Conservation (phyloP, 768 basidiomycete genomes). For the Tylopilus intermedius region DNA sequence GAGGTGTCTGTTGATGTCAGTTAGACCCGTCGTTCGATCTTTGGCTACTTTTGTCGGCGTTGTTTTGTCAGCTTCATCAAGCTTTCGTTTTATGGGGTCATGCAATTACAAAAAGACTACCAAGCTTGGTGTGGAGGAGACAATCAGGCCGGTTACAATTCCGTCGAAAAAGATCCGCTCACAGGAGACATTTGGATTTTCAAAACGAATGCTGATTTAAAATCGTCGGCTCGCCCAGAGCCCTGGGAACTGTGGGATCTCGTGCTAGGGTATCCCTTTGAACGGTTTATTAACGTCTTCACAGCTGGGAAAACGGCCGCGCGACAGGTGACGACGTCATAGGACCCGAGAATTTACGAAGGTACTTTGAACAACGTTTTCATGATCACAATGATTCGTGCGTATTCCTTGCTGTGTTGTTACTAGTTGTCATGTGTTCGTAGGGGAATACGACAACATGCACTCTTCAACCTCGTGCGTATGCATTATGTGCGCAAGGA, state of each 20-base stretch:
- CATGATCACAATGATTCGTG: slow-evolving; percentile 78
- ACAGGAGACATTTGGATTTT: slow-evolving; percentile 48
- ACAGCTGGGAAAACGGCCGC: slow-evolving; percentile 65
- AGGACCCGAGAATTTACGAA: slow-evolving; percentile 66
- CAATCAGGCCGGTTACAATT: slow-evolving; percentile 43
- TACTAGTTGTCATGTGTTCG: not conserved
- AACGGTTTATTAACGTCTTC: not conserved
- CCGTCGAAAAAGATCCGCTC: slow-evolving; percentile 49
- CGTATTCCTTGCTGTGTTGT: slow-evolving; percentile 24
- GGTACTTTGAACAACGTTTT: slow-evolving; percentile 84
- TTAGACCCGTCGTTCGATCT: slow-evolving; percentile 69
- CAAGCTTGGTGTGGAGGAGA: slow-evolving; percentile 56
- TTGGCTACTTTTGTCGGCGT: slow-evolving; percentile 77
- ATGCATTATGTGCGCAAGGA: slow-evolving; percentile 74
- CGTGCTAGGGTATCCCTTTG: not conserved
- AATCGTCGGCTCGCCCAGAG: slow-evolving; percentile 58
- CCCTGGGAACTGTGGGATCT: slow-evolving; percentile 52
- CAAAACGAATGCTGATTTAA: slow-evolving; percentile 62
- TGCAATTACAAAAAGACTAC: slow-evolving; percentile 63
- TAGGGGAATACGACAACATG: slow-evolving; percentile 77
- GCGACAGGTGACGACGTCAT: slow-evolving; percentile 63
- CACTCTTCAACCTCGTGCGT: slow-evolving; percentile 69
- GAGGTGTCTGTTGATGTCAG: slow-evolving; percentile 4
- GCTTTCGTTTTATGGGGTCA: slow-evolving; percentile 68
- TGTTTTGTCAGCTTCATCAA: slow-evolving; percentile 73